These are phyloP conservation scores for Colletotrichum scovillei DNA, from an alignment of 2,329 filamentous ascomycete species.

Conservation along the genomic window DNA sequence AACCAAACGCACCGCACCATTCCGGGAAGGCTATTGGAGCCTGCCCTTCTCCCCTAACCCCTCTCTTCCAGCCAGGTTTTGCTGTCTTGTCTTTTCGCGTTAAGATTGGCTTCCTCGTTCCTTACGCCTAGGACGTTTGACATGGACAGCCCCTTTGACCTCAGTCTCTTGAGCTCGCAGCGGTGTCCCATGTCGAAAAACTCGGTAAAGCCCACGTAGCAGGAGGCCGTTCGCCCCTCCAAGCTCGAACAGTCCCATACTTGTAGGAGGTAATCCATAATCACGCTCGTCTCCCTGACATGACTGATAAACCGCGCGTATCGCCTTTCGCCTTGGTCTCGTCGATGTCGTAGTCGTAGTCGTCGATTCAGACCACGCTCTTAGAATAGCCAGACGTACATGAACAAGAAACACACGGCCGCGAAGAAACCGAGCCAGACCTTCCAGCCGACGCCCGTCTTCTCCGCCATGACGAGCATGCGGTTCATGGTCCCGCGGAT, in stretches of 20 bases:
- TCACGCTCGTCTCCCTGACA: no score
- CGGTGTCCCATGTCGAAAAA: background rate
- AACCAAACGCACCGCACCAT: background rate
- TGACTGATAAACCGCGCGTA: background rate
- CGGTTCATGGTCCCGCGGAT: constrained; percentile 94
- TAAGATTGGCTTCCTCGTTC: background rate
- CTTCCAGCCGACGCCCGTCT: constrained; percentile 94
- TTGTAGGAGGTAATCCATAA: no score
- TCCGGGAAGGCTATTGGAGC: background rate
- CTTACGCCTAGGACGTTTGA: background rate
- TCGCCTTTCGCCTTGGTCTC: background rate
- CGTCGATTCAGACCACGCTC: background rate
- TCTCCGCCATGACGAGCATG: constrained; percentile 95
- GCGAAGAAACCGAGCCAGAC: constrained; percentile 93
- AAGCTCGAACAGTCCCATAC: no score
- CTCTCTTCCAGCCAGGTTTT: background rate
- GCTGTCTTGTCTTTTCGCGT: no score
- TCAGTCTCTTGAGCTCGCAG: no score
- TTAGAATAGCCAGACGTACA: constrained; percentile 92
- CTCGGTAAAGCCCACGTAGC: background rate
- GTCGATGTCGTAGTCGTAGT: background rate
- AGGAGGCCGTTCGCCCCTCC: background rate
- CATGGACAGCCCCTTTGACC: background rate
- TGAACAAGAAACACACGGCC: constrained; percentile 84
- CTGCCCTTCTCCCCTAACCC: background rate